Percentiles rank a stretch among this genome's conserved stretches.
Conservation (phyloP, 306 rosid genomes). For the Lathyrus sativus region DNA sequence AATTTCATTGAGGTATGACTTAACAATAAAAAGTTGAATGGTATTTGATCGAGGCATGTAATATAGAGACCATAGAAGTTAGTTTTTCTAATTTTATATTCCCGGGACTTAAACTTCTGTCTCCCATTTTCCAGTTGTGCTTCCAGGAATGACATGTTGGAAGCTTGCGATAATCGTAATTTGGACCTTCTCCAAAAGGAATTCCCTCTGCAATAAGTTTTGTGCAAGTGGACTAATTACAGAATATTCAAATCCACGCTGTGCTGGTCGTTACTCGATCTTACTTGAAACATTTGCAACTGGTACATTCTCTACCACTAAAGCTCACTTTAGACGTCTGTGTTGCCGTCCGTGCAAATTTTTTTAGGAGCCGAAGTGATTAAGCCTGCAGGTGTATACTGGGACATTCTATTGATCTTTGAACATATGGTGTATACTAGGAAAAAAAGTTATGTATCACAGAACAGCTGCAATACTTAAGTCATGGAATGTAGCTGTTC, state of each 20-base stretch:
- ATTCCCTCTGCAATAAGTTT: conserved; percentile 65
- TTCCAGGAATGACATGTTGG: conserved; percentile 89
- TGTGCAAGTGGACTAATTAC: conserved; percentile 23
- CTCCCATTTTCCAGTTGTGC: conserved; percentile 75
- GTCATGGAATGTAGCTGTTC: conserved; percentile 17
- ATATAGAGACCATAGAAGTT: conserved; percentile 3
- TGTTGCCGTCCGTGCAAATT: conserved; percentile 12
- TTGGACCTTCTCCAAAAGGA: conserved; percentile 94
- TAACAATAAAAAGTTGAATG: not conserved
- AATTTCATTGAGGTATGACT: conserved; percentile 82
- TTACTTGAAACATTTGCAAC: not conserved
- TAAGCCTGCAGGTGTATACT: conserved; percentile 31
- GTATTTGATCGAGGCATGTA: not conserved
- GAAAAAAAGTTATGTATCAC: conserved; percentile 21
- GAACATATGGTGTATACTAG: conserved; percentile 30
- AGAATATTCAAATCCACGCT: conserved; percentile 1
- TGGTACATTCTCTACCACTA: conserved; percentile 24
- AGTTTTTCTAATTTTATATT: conserved; percentile 7
- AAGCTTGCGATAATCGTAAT: conserved; percentile 91
- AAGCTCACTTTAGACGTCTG: conserved; percentile 17
- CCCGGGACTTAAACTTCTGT: not conserved
- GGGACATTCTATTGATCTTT: conserved; percentile 15
- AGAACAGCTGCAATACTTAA: conserved; percentile 23
- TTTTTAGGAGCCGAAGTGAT: conserved; percentile 23
- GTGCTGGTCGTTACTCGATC: conserved; percentile 30